Conservation (phyloP, 2,329 filamentous ascomycete species). For the Pyrenophora graminea region DNA sequence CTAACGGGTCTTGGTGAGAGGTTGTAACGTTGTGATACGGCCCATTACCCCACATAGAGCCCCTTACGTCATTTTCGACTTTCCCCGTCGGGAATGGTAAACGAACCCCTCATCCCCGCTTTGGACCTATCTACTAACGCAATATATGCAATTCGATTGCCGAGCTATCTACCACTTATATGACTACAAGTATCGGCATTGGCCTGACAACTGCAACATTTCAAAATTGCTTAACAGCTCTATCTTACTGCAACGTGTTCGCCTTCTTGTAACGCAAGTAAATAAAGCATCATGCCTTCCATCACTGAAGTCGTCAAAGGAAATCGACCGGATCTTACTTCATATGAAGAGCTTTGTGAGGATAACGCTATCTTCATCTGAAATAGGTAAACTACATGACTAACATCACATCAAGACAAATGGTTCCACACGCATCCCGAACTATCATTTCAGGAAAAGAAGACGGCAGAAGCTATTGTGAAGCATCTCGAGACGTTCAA, state of each 20-base stretch:
- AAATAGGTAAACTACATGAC: neutral
- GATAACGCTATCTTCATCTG: neutral
- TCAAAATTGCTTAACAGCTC: neutral
- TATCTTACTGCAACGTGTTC: neutral
- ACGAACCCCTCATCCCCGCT: neutral
- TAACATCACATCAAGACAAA: constrained; percentile 30
- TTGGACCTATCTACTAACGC: constrained; percentile 1
- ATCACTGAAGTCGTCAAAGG: constrained; percentile 33
- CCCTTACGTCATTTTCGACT: constrained; percentile 23
- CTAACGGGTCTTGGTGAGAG: no score
- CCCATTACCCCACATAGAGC: neutral
- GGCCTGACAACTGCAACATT: neutral
- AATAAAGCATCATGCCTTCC: constrained; percentile 29
- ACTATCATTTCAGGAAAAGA: constrained; percentile 43
- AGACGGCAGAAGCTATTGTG: constrained; percentile 39
- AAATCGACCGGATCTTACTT: constrained; percentile 29
- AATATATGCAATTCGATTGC: constrained; percentile 10
- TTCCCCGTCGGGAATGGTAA: constrained; percentile 26
- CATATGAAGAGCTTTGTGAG: constrained; percentile 44
- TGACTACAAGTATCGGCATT: neutral
- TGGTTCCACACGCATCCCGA: constrained; percentile 44
- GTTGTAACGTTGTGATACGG: neutral
- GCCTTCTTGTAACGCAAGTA: neutral
- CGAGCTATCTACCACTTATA: neutral
- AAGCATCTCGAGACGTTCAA: constrained; percentile 33